Evolutionary conservation across 2,329 filamentous ascomycete genomes (phyloP).

Genomic region (Pestalotiopsis sp.): DNA sequence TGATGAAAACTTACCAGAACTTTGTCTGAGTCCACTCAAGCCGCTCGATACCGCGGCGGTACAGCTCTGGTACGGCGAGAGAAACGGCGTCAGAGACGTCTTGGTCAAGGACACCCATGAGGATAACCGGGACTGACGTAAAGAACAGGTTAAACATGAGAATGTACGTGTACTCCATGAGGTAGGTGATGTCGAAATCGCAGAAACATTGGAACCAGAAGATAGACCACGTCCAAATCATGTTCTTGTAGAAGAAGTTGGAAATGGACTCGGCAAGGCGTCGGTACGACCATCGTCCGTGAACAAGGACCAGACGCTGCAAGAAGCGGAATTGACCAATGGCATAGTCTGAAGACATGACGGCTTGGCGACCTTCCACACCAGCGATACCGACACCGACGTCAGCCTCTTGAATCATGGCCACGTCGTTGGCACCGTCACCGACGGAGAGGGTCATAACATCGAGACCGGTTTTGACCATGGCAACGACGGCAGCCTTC

Average conservation of each 20-base stretch:
- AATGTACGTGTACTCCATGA: constrained; percentile 98
- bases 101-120: constrained; percentile 96
- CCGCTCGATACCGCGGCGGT: constrained; percentile 92
- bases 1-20: constrained; percentile 74
- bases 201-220: constrained; percentile 98
- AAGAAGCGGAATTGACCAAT: constrained; percentile 94
- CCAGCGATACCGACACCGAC: constrained; percentile 96
- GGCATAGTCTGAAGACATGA: constrained; percentile 95
- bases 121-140: constrained; percentile 89
- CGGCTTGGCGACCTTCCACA: constrained; percentile 88
- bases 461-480: constrained; percentile 93
- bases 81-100: constrained; percentile 95
- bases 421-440: constrained; percentile 93
- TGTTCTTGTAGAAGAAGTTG: constrained; percentile 99
- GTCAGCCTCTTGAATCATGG: constrained; percentile 97
- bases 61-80: constrained; percentile 90
- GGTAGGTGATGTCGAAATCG: constrained; percentile 94
- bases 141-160: constrained; percentile 96
- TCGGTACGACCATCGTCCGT: constrained; percentile 95
- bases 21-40: constrained; percentile 95
- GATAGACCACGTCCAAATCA: constrained; percentile 94
- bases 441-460: constrained; percentile 95
- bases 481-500: constrained; percentile 93
- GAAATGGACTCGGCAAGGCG: constrained; percentile 90
- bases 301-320: constrained; percentile 81